Conservation (phyloP, 805 yeast genomes). For the Saccharomycopsis olivae region DNA sequence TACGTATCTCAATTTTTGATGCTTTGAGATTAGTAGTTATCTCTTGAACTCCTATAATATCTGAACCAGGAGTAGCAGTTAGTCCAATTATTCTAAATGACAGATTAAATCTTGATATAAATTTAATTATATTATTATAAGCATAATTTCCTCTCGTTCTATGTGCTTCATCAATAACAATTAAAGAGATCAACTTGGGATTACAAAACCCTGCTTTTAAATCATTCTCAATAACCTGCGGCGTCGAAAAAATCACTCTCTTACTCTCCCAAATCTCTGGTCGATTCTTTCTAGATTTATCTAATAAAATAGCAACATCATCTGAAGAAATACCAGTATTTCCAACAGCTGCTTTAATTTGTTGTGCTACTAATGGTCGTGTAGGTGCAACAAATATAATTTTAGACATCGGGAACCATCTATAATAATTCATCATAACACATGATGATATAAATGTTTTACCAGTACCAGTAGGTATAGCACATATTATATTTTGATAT, state of each 20-base stretch:
- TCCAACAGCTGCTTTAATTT: conserved; percentile 83
- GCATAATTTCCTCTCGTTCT: conserved; percentile 86
- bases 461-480: conserved; percentile 95
- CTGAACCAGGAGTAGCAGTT: conserved; percentile 94
- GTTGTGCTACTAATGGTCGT: conserved; percentile 91
- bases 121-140: conserved; percentile 71
- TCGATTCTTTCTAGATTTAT: conserved; percentile 46
- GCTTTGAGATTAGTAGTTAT: conserved; percentile 65
- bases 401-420: conserved; percentile 77
- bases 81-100: conserved; percentile 72
- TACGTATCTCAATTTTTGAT: conserved; percentile 72
- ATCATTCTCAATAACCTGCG: conserved; percentile 93
- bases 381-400: conserved; percentile 96
- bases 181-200: conserved; percentile 62
- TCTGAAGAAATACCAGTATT: conserved; percentile 73
- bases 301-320: conserved; percentile 72
- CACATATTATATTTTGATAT: conserved; percentile 67
- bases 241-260: conserved; percentile 86
- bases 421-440: conserved; percentile 77
- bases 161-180: conserved; percentile 95
- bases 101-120: conserved; percentile 48
- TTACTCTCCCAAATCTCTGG: conserved; percentile 67
- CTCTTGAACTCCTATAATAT: conserved; percentile 78
- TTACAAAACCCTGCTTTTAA: conserved; percentile 61
- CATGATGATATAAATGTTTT: conserved; percentile 94